phyloP scores from a whole-genome alignment of 164 flowering plant species.

The Kalanchoe fedtschenkoi region DNA sequence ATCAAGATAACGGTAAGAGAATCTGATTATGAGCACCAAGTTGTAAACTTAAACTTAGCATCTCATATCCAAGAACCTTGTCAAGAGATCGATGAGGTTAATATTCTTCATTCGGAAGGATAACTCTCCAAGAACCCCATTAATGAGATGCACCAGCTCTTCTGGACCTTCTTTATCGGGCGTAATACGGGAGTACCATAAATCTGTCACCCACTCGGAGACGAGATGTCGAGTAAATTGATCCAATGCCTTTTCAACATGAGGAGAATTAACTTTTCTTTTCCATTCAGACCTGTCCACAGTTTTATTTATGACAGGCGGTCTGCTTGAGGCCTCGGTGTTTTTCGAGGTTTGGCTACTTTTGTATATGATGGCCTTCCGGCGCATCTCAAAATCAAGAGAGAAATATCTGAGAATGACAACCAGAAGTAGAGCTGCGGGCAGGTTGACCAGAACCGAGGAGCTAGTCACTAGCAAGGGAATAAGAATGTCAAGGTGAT shows the following conservation, averaged over 20 bases:
- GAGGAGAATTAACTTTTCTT: slow-evolving; percentile 79
- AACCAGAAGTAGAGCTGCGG: slow-evolving; percentile 56
- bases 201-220: slow-evolving; percentile 92
- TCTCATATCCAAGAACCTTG: slow-evolving; percentile 45
- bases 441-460: slow-evolving; percentile 87
- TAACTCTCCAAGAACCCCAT: slow-evolving; percentile 78
- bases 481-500: slow-evolving; percentile 11
- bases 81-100: slow-evolving; percentile 83
- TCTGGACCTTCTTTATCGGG: slow-evolving; percentile 93
- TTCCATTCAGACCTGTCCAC: slow-evolving; percentile 57
- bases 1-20: slow-evolving; percentile 11
- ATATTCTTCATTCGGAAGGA: slow-evolving; percentile 71
- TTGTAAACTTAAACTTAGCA: not conserved
- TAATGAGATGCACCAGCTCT: slow-evolving; percentile 71
- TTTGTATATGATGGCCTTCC: slow-evolving; percentile 55
- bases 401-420: slow-evolving; percentile 69
- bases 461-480: slow-evolving; percentile 76
- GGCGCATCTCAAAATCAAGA: slow-evolving; percentile 66
- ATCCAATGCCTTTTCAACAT: slow-evolving; percentile 88
- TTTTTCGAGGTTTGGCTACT: slow-evolving; percentile 27
- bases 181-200: slow-evolving; percentile 88
- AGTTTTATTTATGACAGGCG: slow-evolving; percentile 26
- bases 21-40: slow-evolving; percentile 8
- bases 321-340: slow-evolving; percentile 25
- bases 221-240: slow-evolving; percentile 76